phyloP scores from a whole-genome alignment of 2,329 filamentous ascomycete genomes.

The Diaporthe destruens region DNA sequence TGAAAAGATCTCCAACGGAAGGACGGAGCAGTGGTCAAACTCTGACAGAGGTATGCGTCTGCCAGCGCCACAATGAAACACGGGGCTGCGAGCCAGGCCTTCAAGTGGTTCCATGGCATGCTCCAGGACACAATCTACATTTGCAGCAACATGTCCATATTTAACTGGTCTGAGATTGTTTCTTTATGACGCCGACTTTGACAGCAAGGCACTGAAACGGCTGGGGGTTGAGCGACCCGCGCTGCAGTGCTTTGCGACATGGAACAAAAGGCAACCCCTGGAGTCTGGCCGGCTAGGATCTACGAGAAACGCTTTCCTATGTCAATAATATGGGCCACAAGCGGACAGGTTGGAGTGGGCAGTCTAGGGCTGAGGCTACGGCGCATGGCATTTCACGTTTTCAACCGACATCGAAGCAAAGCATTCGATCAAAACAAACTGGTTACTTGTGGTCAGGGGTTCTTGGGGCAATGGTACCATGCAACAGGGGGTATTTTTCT shows the following conservation, averaged over 20 bases:
- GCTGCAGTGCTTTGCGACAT: constrained; percentile 40
- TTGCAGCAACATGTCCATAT: neutral
- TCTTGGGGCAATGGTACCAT: constrained; percentile 2
- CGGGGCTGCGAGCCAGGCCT: constrained; percentile 1
- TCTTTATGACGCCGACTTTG: neutral
- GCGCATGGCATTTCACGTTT: constrained; percentile 3
- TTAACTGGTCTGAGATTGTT: neutral
- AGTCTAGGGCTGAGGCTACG: constrained; percentile 17
- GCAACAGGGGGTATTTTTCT: constrained; percentile 7
- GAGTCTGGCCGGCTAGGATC: constrained; percentile 18
- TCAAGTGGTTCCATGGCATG: neutral
- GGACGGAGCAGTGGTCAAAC: neutral
- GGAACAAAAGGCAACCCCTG: neutral
- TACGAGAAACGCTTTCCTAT: constrained; percentile 31
- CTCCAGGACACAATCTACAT: neutral
- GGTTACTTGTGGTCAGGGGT: neutral
- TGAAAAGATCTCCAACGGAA: constrained; percentile 15
- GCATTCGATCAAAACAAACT: constrained; percentile 14
- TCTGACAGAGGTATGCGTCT: neutral
- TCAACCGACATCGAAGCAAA: constrained; percentile 6
- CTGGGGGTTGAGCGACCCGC: neutral
- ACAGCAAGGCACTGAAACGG: neutral
- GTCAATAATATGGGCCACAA: constrained; percentile 24
- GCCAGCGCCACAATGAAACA: constrained; percentile 7
- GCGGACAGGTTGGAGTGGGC: neutral